A percentile compares a stretch with the other conserved stretches of the same genome.
Evolutionary conservation across 345 rosid genomes (phyloP).

Genomic region (Melaleuca alternifolia): DNA sequence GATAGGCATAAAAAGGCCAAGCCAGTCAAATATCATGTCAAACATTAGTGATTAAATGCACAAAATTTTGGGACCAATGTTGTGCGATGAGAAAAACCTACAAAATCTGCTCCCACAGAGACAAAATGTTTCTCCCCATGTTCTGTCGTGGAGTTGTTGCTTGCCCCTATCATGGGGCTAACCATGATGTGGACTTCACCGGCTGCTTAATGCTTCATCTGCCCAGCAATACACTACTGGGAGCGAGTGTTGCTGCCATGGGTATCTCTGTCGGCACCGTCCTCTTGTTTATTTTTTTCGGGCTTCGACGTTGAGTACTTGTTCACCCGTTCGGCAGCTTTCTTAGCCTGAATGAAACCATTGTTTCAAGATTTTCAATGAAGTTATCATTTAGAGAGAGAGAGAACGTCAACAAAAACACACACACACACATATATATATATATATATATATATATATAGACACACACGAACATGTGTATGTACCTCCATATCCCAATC

Average conservation of each 20-base stretch:
- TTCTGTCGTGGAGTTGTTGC: neutral
- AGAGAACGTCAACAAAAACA: neutral
- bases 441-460: too few relatives aligned
- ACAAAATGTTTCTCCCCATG: neutral
- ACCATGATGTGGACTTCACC: neutral
- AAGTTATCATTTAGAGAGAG: neutral
- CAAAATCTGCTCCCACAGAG: neutral
- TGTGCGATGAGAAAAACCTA: too few relatives aligned
- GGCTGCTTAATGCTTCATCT: neutral
- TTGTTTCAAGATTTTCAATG: neutral
- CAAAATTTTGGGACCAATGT: neutral
- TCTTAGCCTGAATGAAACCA: neutral
- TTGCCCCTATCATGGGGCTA: neutral
- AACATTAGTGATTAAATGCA: neutral
- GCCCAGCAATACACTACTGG: neutral
- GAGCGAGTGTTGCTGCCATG: neutral
- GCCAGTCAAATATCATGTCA: neutral
- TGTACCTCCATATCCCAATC: conserved; percentile 63
- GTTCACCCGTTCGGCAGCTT: conserved; percentile 4
- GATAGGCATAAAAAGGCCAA: neutral
- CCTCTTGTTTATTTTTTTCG: neutral
- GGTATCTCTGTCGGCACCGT: neutral
- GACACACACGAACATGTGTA: neutral
- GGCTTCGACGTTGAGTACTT: neutral
- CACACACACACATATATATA: neutral